Evolutionary conservation across 2,329 filamentous ascomycete species (phyloP).

Genomic region (Chrysoporthe austroafricana): DNA sequence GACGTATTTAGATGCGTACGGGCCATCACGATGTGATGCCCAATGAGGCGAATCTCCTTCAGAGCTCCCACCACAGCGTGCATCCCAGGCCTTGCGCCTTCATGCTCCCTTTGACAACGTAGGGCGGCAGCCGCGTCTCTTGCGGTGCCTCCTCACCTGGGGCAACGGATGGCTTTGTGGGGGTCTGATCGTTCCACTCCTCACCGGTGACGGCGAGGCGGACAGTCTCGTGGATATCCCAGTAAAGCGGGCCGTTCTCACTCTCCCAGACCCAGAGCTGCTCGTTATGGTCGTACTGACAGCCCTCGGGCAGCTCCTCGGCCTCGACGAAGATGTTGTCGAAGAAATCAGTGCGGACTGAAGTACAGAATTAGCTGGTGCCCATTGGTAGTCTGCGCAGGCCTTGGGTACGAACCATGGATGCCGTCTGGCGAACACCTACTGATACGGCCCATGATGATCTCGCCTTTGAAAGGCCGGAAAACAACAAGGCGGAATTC

Average conservation of each 20-base stretch:
- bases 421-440: conserved; percentile 74
- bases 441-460: conserved; percentile 83
- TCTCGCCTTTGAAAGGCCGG: conserved; percentile 92
- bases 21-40: not conserved
- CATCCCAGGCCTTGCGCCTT: conserved; percentile 64
- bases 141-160: conserved; percentile 57
- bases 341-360: conserved; percentile 88
- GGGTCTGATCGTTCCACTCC: conserved; percentile 87
- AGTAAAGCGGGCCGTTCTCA: conserved; percentile 73
- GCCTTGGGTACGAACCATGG: conserved; percentile 53
- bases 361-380: conserved; percentile 7
- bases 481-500: conserved; percentile 95
- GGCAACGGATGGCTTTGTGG: conserved; percentile 63
- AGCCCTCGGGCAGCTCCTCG: conserved; percentile 74
- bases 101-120: conserved; percentile 70
- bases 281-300: conserved; percentile 74
- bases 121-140: conserved; percentile 65
- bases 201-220: conserved; percentile 85
- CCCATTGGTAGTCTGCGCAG: not conserved
- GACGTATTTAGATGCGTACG: conserved; percentile 14
- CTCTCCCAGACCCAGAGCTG: conserved; percentile 84
- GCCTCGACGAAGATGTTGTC: conserved; percentile 85
- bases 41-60: conserved; percentile 25
- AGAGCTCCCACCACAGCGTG: conserved; percentile 65
- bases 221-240: conserved; percentile 88